Evolutionary conservation across 345 rosid genomes (phyloP), one percentile per base, ranked within the genome.

Genomic region (Citrus trifoliata): DNA sequence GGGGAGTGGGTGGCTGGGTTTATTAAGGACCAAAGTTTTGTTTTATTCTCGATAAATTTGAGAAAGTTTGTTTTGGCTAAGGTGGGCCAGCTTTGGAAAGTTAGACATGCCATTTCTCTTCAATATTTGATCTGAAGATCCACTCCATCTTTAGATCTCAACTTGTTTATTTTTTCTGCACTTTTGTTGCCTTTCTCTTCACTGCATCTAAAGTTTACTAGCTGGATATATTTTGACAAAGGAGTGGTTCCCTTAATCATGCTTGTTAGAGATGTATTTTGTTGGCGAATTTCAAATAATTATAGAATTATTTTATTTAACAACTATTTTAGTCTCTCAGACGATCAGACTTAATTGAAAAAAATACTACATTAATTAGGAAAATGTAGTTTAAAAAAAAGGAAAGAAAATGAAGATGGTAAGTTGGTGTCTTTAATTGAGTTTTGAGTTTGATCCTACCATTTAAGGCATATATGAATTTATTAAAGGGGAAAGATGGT

Each of bases 41-140:
- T 69, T 64, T 78, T 79, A 42, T 78, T 73, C 24, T 30, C 28
- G 69, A 27, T n/a, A 55, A 61, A 59, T 73, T 58, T 13, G 75
- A 74, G 79, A 65, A 48, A 6, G 79, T 67, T 78, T 85, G 80
- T 32, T 78, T 59, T 25, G 79, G 62, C 66, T 73, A 48, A 48
- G 33, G 81, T 75, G 76, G 85, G 80, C 12, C 80, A 63, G 37
- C n/a, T 61, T 66, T 59, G 32, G n/a, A 81, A 81, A 86, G 82
- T 38, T 40, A 16, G 48, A 32, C 72, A 70, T 59, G 37, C 35
- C 42, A 24, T 78, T 75, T 48, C 78, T 74, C 18, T 37, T 77
- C 40, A 18, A 19, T 30, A 6, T 24, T 18, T 9, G 74, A 61
- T 80, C 56, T 70, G 38, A 68, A 22, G 79, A 70, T 61, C 48